A percentile compares a stretch with the other conserved stretches of the same genome.
phyloP scores from a whole-genome alignment of 2,329 filamentous ascomycete genomes.

The Colletotrichum liaoningense region DNA sequence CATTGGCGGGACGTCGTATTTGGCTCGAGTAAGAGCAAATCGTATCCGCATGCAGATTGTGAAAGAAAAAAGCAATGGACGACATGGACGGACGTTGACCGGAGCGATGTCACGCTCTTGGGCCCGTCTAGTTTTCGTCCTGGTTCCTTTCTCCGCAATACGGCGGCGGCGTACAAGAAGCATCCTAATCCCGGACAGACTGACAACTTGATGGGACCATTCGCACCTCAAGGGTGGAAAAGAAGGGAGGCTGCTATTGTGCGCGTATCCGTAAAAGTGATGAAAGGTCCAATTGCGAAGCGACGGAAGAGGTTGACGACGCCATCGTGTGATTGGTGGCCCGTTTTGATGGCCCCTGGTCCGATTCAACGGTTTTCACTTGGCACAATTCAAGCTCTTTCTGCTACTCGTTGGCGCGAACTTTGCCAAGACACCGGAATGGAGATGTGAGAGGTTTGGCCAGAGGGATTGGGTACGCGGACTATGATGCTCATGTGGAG shows the following conservation, averaged over 20 bases:
- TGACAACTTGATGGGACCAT: not conserved
- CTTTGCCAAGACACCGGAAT: slow-evolving; percentile 15
- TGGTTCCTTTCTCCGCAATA: slow-evolving; percentile 8
- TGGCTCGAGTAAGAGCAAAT: not conserved
- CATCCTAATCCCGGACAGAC: not conserved
- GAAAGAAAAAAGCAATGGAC: not conserved
- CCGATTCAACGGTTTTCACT: slow-evolving; percentile 8
- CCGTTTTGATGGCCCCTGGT: not conserved
- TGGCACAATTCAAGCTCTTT: slow-evolving; percentile 28
- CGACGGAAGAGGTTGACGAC: not conserved
- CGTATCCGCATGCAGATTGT: not conserved
- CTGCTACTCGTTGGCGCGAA: slow-evolving; percentile 16
- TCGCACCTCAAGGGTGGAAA: no score
- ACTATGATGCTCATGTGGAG: not conserved
- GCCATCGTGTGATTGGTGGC: slow-evolving; percentile 12
- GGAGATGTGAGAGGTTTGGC: not conserved
- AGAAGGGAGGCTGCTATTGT: not conserved
- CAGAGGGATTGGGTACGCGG: not conserved
- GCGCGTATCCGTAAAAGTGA: not conserved
- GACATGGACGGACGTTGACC: slow-evolving; percentile 17
- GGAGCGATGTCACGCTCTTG: slow-evolving; percentile 22
- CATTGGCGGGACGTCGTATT: no score
- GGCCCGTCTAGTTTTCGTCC: not conserved
- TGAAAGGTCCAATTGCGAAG: not conserved
- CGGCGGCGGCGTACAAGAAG: slow-evolving; percentile 2